Conservation (phyloP, 306 rosid species). For the Hylodesmum podocarpum region DNA sequence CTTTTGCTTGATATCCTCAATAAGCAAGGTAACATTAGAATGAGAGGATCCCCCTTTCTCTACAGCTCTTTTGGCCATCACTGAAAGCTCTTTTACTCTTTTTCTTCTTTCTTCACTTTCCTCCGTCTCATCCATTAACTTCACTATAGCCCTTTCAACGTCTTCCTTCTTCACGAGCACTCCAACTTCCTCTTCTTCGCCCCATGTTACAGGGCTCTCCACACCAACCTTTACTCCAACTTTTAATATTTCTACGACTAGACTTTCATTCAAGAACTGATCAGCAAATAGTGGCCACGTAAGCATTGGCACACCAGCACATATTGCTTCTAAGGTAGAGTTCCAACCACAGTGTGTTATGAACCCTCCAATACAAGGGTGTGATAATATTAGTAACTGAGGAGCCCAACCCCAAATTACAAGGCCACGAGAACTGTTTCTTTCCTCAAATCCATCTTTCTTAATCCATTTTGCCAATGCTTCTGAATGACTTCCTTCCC, state of each 20-base stretch:
- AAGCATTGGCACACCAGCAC: slow-evolving; percentile 55
- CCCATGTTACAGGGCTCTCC: slow-evolving; percentile 16
- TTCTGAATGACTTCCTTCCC: slow-evolving; percentile 26
- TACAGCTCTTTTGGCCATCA: slow-evolving; percentile 42
- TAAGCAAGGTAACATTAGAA: slow-evolving; percentile 19
- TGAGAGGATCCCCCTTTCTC: slow-evolving; percentile 70
- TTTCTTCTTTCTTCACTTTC: slow-evolving; percentile 43
- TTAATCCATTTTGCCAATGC: slow-evolving; percentile 41
- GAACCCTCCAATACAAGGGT: slow-evolving; percentile 53
- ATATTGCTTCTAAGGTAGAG: slow-evolving; percentile 51
- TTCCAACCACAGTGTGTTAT: slow-evolving; percentile 71
- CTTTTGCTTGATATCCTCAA: slow-evolving; percentile 46
- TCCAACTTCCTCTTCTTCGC: slow-evolving; percentile 32
- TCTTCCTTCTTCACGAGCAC: slow-evolving; percentile 42
- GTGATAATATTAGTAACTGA: slow-evolving; percentile 49
- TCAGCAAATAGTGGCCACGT: slow-evolving; percentile 64
- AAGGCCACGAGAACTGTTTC: slow-evolving; percentile 34
- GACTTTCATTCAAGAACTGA: slow-evolving; percentile 45
- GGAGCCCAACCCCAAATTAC: slow-evolving; percentile 66
- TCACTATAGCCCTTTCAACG: slow-evolving; percentile 39
- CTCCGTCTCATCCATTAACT: slow-evolving; percentile 35
- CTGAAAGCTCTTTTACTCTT: slow-evolving; percentile 26
- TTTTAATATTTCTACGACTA: slow-evolving; percentile 24
- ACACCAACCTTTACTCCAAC: slow-evolving; percentile 45
- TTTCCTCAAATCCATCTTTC: slow-evolving; percentile 44